Base-by-base conservation (phyloP, 2,329 filamentous ascomycete genomes). In the Aaosphaeria arxii region DNA sequence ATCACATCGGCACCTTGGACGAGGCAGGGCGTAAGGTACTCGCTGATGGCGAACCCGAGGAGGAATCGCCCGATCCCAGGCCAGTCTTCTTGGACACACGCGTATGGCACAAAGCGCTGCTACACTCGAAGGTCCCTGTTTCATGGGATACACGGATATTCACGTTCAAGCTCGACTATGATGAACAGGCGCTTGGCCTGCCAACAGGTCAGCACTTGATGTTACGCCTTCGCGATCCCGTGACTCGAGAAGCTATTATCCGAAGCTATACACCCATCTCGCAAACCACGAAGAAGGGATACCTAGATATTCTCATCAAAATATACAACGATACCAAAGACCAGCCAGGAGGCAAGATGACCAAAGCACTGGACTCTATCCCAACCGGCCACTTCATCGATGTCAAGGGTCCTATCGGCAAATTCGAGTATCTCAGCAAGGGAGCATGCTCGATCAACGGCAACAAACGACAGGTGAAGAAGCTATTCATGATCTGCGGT, bases 241-340 rank as follows among this genome's bases (percentile, higher is more conserved):
- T 77, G 0, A 86, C 83, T 0, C 75, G 77, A 24, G 87, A 92
- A 61, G 77, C 84, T 31, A 86, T 95, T 56, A 91, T 95, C 59
- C 82, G 91, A 24, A 85, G 88, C 5, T 96, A 96, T 72, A 96
- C 91, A 1, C 91, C 91, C 0, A 82, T 94, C 30, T 91, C 88
- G 0, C 77, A 87, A 44, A 78, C 74, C 3, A 71, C 69, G 0
- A 76, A 84, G 24, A 72, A 74, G 48, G 91, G 90, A 0, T 77
- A 71, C 44, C 74, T 95, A 30, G 82, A 91, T 44, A 76, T 96
- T 1, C 79, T 96, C 0, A 77, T 96, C 59, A 96, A 96, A 67
- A 76, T 95, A 13, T 96, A 96, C 73, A 81, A 82, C 53, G 81
- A 85, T 44, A 81, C 76, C 0, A 68, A 75, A 1, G 75, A 74